These are phyloP conservation scores for Jaminaea rosea DNA, from an alignment of 1,284 basidiomycete genomes.

Conservation along the genomic window DNA sequence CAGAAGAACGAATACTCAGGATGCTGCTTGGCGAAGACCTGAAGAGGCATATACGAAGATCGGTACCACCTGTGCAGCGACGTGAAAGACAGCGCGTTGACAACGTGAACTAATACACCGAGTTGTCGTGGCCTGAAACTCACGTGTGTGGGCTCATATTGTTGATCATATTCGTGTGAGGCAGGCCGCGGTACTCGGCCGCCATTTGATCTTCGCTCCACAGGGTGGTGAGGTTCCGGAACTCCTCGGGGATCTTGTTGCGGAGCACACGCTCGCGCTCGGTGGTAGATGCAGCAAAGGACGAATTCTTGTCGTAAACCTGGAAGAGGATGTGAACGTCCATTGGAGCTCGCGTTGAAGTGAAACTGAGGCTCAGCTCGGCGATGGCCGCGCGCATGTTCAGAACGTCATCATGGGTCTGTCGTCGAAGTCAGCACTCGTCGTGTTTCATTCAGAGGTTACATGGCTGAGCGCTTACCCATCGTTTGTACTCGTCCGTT, in stretches of 20 bases:
- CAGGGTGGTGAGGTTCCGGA: constrained; percentile 44
- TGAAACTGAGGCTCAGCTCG: constrained; percentile 41
- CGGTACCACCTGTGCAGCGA: constrained; percentile 31
- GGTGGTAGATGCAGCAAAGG: constrained; percentile 40
- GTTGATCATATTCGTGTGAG: constrained; percentile 39
- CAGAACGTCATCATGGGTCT: constrained; percentile 41
- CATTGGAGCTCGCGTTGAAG: constrained; percentile 40
- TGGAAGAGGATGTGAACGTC: constrained; percentile 43
- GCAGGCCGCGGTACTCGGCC: constrained; percentile 41
- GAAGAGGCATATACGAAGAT: constrained; percentile 43
- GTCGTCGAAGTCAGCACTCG: no score
- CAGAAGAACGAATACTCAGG: constrained; percentile 44
- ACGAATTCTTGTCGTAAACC: constrained; percentile 32
- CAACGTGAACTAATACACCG: no score
- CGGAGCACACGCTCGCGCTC: constrained; percentile 38
- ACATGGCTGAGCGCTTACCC: no score
- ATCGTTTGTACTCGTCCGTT: no score
- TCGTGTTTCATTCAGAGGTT: no score
- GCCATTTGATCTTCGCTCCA: constrained; percentile 44
- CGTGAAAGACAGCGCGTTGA: background rate
- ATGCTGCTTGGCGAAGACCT: constrained; percentile 43
- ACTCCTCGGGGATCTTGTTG: constrained; percentile 41
- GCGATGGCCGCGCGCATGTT: constrained; percentile 44
- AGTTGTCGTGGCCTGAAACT: no score
- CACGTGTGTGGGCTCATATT: constrained; percentile 38